These are phyloP conservation scores for Tolypocladium tropicale DNA, from an alignment of 2,329 filamentous ascomycete species.

Conservation along the genomic window DNA sequence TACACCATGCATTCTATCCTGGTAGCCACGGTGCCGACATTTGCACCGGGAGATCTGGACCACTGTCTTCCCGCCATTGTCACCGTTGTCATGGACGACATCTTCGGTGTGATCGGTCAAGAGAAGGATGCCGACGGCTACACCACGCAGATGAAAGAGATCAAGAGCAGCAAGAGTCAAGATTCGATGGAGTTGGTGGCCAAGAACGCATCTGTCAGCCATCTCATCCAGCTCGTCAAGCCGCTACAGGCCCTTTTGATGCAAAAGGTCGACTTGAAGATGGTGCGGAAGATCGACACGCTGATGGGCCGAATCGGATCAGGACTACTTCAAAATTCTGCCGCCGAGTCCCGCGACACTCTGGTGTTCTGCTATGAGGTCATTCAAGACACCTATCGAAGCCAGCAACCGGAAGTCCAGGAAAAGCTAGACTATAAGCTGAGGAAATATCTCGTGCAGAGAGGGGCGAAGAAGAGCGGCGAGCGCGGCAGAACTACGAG, in stretches of 20 bases:
- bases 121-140: slow-evolving; percentile 98
- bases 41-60: slow-evolving; percentile 75
- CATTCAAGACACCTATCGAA: slow-evolving; percentile 74
- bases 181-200: slow-evolving; percentile 94
- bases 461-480: slow-evolving; percentile 63
- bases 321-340: slow-evolving; percentile 73
- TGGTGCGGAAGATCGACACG: slow-evolving; percentile 84
- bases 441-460: slow-evolving; percentile 70
- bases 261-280: slow-evolving; percentile 74
- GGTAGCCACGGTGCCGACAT: slow-evolving; percentile 60
- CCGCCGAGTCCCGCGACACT: slow-evolving; percentile 67
- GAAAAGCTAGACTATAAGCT: slow-evolving; percentile 51
- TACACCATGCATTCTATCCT: slow-evolving; percentile 92
- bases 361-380: slow-evolving; percentile 94
- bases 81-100: slow-evolving; percentile 89
- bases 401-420: slow-evolving; percentile 39
- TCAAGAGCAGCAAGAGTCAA: slow-evolving; percentile 96
- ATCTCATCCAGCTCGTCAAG: slow-evolving; percentile 63
- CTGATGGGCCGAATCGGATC: slow-evolving; percentile 73
- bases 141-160: slow-evolving; percentile 89
- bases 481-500: slow-evolving; percentile 64
- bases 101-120: slow-evolving; percentile 83
- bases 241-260: slow-evolving; percentile 71
- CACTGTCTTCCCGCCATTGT: slow-evolving; percentile 75
- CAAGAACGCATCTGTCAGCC: slow-evolving; percentile 65